A percentile compares a stretch with the other conserved stretches of the same genome.
phyloP scores from a whole-genome alignment of 2,329 filamentous ascomycete genomes.

The Chrysosporium queenslandicum region DNA sequence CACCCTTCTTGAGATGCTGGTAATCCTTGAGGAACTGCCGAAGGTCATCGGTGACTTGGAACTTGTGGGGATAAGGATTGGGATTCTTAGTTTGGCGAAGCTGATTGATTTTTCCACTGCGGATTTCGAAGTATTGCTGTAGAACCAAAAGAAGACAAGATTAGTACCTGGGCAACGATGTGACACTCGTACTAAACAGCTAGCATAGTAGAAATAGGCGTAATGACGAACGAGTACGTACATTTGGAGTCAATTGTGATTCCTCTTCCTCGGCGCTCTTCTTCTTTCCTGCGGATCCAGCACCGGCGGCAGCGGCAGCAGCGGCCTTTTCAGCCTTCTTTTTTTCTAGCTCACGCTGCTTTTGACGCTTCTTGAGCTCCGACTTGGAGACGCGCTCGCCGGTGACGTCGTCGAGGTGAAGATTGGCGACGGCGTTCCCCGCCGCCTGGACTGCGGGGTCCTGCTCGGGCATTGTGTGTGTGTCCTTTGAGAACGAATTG shows the following conservation, averaged over 20 bases:
- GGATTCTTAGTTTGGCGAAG: constrained; percentile 62
- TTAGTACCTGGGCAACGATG: not conserved
- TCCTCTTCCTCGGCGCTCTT: constrained; percentile 55
- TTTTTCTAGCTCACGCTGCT: constrained; percentile 75
- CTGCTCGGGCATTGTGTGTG: constrained; percentile 32
- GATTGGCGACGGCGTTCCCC: constrained; percentile 50
- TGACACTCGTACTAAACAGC: not conserved
- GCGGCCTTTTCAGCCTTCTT: constrained; percentile 63
- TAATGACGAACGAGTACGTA: constrained; percentile 29
- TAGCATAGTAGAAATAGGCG: not conserved
- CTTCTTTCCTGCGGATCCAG: constrained; percentile 37
- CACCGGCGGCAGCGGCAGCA: constrained; percentile 7
- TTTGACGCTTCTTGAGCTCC: constrained; percentile 89
- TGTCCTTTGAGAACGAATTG: constrained; percentile 5
- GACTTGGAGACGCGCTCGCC: constrained; percentile 79
- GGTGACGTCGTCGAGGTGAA: constrained; percentile 83
- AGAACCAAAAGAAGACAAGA: constrained; percentile 6
- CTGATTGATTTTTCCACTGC: constrained; percentile 69
- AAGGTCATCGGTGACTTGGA: constrained; percentile 74
- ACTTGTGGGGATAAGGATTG: constrained; percentile 90
- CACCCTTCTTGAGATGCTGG: constrained; percentile 70
- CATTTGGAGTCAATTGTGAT: constrained; percentile 62
- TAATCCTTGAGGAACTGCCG: constrained; percentile 70
- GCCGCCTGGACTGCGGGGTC: constrained; percentile 38
- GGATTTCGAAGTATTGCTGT: constrained; percentile 92